These are phyloP conservation scores for Entomortierella beljakovae DNA, from an alignment of 192 early-diverging fungal species.

Conservation along the genomic window DNA sequence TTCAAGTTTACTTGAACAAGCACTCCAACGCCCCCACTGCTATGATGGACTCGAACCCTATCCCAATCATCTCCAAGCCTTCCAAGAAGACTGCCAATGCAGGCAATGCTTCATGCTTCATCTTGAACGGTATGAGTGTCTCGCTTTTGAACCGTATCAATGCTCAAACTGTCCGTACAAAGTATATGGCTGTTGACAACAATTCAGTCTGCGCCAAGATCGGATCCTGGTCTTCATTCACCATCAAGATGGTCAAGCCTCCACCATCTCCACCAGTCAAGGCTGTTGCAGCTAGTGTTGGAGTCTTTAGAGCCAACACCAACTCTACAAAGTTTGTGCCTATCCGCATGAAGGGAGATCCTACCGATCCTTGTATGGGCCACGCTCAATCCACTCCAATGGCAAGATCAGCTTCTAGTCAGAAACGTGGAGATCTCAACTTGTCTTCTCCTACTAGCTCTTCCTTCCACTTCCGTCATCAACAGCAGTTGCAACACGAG, in stretches of 20 bases:
- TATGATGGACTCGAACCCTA: constrained; percentile 76
- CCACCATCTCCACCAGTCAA: constrained; percentile 39
- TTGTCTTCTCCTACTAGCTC: constrained; percentile 4
- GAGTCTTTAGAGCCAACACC: constrained; percentile 28
- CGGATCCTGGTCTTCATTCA: constrained; percentile 71
- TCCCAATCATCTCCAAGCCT: constrained; percentile 93
- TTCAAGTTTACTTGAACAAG: constrained; percentile 68
- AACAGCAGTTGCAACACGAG: constrained; percentile 42
- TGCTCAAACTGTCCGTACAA: constrained; percentile 91
- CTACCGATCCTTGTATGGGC: background rate
- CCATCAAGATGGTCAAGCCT: constrained; percentile 61
- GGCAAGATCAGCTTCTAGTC: constrained; percentile 18
- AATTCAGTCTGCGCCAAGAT: constrained; percentile 71
- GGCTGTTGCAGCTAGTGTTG: constrained; percentile 29
- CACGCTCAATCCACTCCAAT: constrained; percentile 11
- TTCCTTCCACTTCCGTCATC: constrained; percentile 42
- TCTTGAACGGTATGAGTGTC: constrained; percentile 81
- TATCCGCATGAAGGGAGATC: constrained; percentile 52
- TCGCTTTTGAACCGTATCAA: constrained; percentile 92
- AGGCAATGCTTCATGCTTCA: constrained; percentile 79
- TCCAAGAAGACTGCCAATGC: constrained; percentile 92
- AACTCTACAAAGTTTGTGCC: constrained; percentile 55
- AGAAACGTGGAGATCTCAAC: background rate
- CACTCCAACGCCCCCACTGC: constrained; percentile 60
- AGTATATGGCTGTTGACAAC: constrained; percentile 79